Evolutionary conservation across 345 rosid species (phyloP), one percentile per base, ranked within the genome.

Genomic region (Clarkia xantiana): DNA sequence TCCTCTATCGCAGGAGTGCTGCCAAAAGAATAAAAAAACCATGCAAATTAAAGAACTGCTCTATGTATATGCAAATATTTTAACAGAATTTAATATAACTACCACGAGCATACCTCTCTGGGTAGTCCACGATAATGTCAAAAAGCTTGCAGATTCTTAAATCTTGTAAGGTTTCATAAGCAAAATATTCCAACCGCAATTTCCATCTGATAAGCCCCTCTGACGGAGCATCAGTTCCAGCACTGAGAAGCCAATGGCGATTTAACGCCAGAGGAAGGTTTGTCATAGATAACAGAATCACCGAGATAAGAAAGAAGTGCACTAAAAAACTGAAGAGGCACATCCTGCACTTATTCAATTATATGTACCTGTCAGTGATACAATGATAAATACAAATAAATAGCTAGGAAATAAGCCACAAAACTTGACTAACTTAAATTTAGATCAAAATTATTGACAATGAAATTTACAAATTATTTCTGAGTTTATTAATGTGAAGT

Each of bases 111-210:
- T 61, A 78, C 97, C 97, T 91, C 64, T 91, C 98, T 40, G 98
- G 96, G 68, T 91, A 86, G 60, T 91, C 98, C 68, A 91, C 98
- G 54, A 91, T 91, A 16, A 91, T 91, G 74, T 91, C 98, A 74
- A 91, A 91, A 41, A 91, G 74, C 58, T 86, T 91, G 46, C 81
- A 80, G 56, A 91, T 83, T 71, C 98, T 81, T 66, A 91, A 60
- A 71, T 91, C 90, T 75, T 86, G 96, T 64, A 91, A 70, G 59
- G 93, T 86, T 64, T 91, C 94, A 69, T 84, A 86, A 14, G 96
- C 93, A 74, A 86, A 91, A 65, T 86, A 91, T 63, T 91, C 98
- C 51, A 85, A 74, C 46, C 87, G 76, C 66, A 91, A 61, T 67
- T 80, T 62, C 95, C 96, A 91, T 71, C 87, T 75, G 55, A 84